Evolutionary conservation across 768 basidiomycete genomes (phyloP).

Genomic region (Podaxis mareebaensis): DNA sequence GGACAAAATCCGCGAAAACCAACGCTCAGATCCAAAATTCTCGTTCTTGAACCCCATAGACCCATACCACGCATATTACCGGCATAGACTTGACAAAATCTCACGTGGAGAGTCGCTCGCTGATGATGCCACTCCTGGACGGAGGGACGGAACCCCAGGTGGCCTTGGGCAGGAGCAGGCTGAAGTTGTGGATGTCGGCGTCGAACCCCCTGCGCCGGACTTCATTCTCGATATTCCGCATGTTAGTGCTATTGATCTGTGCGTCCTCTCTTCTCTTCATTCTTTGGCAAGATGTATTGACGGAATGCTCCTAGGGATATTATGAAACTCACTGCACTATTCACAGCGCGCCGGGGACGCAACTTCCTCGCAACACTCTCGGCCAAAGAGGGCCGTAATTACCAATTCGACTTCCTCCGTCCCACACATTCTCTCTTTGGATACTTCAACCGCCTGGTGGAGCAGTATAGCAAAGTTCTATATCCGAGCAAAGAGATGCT

Average conservation of each 20-base stretch:
- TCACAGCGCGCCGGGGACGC: constrained; percentile 90
- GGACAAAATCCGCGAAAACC: constrained; percentile 95
- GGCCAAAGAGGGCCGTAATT: constrained; percentile 88
- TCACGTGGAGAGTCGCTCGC: constrained; percentile 65
- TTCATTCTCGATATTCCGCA: constrained; percentile 87
- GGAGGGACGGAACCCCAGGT: background rate
- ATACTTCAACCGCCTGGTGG: constrained; percentile 96
- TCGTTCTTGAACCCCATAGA: constrained; percentile 96
- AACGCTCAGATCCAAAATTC: constrained; percentile 96
- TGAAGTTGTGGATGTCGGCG: constrained; percentile 61
- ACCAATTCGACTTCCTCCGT: constrained; percentile 96
- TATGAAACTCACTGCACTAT: constrained; percentile 94
- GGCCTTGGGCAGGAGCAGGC: constrained; percentile 41
- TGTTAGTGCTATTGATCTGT: constrained; percentile 90
- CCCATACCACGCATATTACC: constrained; percentile 98
- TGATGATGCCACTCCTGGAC: constrained; percentile 49
- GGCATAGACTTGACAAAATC: constrained; percentile 85
- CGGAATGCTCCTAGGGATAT: constrained; percentile 63
- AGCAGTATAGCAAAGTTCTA: constrained; percentile 91
- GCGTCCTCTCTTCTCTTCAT: constrained; percentile 32
- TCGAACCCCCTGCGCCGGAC: constrained; percentile 77
- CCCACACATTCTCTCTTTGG: constrained; percentile 96
- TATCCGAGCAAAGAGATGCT: constrained; percentile 78
- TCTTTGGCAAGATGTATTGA: constrained; percentile 1
- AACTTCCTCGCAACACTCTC: constrained; percentile 85